Percentiles rank a stretch among this genome's conserved stretches.
phyloP scores from a whole-genome alignment of 164 flowering plant genomes.

The Platanus orientalis region DNA sequence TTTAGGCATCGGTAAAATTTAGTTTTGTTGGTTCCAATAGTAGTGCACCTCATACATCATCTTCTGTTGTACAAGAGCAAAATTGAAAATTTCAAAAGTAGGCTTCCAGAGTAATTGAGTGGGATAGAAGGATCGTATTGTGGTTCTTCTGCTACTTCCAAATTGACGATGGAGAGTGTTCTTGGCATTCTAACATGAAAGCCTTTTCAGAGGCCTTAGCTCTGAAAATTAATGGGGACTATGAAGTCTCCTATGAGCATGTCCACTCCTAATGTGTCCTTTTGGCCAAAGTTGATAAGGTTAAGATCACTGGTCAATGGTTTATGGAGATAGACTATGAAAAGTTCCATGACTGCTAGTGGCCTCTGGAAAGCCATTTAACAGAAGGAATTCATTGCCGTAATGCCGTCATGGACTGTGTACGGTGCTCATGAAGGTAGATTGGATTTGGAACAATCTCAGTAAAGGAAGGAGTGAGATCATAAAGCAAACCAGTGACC shows the following conservation, averaged over 20 bases:
- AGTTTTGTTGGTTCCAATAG: too few relatives aligned
- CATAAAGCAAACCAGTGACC: slow-evolving; percentile 29
- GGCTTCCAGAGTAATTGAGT: too few relatives aligned
- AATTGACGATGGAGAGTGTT: slow-evolving; percentile 97
- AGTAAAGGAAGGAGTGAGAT: slow-evolving; percentile 76
- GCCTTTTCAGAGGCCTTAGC: slow-evolving; percentile 90
- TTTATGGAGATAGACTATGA: slow-evolving; percentile 97
- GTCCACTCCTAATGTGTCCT: slow-evolving; percentile 98
- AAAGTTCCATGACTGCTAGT: slow-evolving; percentile 89
- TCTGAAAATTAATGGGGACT: slow-evolving; percentile 65
- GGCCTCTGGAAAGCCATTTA: slow-evolving; percentile 72
- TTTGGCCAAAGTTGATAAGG: slow-evolving; percentile 72
- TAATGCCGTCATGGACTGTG: slow-evolving; percentile 91
- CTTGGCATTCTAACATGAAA: slow-evolving; percentile 95
- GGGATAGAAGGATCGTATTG: too few relatives aligned
- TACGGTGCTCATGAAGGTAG: slow-evolving; percentile 98
- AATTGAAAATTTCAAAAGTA: too few relatives aligned
- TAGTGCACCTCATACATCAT: too few relatives aligned
- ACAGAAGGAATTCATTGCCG: slow-evolving; percentile 81
- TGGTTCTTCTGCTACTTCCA: slow-evolving; percentile 92
- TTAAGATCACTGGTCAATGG: slow-evolving; percentile 85
- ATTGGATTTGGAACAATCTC: slow-evolving; percentile 79
- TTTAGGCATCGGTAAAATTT: too few relatives aligned
- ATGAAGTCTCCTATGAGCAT: slow-evolving; percentile 98
- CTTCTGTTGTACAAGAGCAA: too few relatives aligned